phyloP scores from a whole-genome alignment of 352 stramenopile genomes.

The Globisporangium recalcitrans region DNA sequence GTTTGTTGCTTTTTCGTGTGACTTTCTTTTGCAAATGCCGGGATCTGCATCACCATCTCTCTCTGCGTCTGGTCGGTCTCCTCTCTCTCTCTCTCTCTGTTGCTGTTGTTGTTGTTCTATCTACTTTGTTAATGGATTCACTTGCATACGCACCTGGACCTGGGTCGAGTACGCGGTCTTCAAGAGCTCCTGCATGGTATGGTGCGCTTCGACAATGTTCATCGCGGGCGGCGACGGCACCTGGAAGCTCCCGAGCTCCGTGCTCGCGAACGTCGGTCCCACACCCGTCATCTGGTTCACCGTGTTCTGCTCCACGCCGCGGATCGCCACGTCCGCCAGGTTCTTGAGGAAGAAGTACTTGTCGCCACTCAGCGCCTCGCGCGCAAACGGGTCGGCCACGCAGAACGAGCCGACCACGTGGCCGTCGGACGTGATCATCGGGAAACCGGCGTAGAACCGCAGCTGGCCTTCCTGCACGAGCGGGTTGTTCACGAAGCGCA shows the following conservation, averaged over 20 bases:
- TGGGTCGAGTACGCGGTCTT: constrained; percentile 81
- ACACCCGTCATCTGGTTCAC: constrained; percentile 28
- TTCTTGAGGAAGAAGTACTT: constrained; percentile 85
- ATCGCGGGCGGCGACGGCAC: constrained; percentile 45
- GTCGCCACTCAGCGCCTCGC: constrained; percentile 65
- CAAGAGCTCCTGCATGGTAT: constrained; percentile 83
- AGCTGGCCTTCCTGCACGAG: constrained; percentile 69
- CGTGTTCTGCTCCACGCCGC: constrained; percentile 80
- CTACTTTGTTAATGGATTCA: constrained; percentile 47
- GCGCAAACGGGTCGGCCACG: constrained; percentile 71
- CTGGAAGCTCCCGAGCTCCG: constrained; percentile 25
- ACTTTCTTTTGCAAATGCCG: not conserved
- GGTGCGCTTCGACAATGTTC: constrained; percentile 55
- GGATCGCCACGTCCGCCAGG: constrained; percentile 68
- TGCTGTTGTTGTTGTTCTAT: not conserved
- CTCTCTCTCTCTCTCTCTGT: constrained; percentile 22
- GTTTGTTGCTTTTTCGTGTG: constrained; percentile 2
- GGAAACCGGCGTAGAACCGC: constrained; percentile 81
- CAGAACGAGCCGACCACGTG: constrained; percentile 67
- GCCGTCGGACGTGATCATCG: constrained; percentile 64
- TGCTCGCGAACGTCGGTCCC: constrained; percentile 12
- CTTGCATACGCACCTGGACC: constrained; percentile 77
- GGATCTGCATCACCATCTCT: not conserved
- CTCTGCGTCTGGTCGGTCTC: constrained; percentile 4
- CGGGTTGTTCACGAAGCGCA: constrained; percentile 78